Percentiles rank a stretch among this genome's conserved stretches.
Conservation (phyloP, 495 filamentous ascomycete species). For the Penicillium paradoxum region DNA sequence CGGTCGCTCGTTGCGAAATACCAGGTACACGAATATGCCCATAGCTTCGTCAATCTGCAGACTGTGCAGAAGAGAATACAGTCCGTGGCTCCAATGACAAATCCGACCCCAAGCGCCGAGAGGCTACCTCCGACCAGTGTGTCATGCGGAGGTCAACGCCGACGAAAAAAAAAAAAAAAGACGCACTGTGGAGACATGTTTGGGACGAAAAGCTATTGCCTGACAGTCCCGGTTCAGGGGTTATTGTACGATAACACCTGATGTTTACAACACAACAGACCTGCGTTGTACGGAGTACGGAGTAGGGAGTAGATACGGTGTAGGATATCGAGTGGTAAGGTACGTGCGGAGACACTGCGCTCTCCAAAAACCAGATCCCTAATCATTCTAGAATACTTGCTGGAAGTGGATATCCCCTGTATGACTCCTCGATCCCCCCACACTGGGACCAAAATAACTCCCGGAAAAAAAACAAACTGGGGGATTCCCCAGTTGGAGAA, state of each 20-base stretch:
- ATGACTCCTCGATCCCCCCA: too few species aligned
- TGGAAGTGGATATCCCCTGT: not conserved
- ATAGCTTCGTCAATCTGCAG: too few species aligned
- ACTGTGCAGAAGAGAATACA: too few species aligned
- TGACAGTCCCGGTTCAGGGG: not conserved
- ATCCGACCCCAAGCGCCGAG: constrained; percentile 10
- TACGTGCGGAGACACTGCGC: not conserved
- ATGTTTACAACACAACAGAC: too few species aligned
- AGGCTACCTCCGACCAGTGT: constrained; percentile 18
- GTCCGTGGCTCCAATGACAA: not conserved
- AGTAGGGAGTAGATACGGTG: too few species aligned
- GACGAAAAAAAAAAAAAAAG: constrained; percentile 24
- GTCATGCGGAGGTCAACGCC: constrained; percentile 20
- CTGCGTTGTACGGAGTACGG: too few species aligned
- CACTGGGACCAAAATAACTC: constrained; percentile 3
- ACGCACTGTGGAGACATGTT: constrained; percentile 24
- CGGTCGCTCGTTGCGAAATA: too few species aligned
- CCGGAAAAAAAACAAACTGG: not conserved
- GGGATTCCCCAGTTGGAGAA: not conserved
- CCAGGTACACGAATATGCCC: too few species aligned
- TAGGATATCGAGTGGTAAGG: too few species aligned
- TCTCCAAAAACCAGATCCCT: too few species aligned
- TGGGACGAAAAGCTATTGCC: not conserved
- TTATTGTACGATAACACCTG: too few species aligned
- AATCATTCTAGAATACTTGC: not conserved